Evolutionary conservation across 163 green algal genomes (phyloP), one percentile per base, ranked within the genome.

Genomic region (Coccomyxa subellipsoidea): DNA sequence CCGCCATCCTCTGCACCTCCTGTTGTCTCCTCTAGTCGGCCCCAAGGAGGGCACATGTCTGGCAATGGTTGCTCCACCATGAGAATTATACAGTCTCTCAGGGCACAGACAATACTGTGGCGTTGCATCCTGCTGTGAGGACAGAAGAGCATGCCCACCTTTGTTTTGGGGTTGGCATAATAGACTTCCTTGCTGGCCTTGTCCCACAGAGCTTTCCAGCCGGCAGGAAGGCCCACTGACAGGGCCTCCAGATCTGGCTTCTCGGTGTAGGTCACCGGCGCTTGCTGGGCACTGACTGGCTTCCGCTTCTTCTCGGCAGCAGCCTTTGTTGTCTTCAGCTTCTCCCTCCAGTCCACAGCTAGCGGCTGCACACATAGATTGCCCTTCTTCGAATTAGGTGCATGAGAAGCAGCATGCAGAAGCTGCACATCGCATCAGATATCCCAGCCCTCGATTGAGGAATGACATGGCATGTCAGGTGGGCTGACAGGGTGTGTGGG

Each of bases 131-230:
- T 59, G 47, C 47, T 59, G 47, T 27, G 47, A 18, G 47, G 47
- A 18, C 21, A 7, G 4, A 59, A 27, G 15, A 18, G 47, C 34
- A 38, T 40, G 27, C 70, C 70, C 73, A 93, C 91, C 91, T 92
- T 91, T 3, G 91, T 93, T 4, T 77, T 78, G 0, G 90, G 80
- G 76, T 96, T 94, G 29, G 89, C 92, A 81, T 93, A 96, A 78
- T 95, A 96, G 9, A 94, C 87, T 21, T 87, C 82, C 29, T 81
- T 80, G 4, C 66, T 85, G 29, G n/a, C 54, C 77, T 90, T 90
- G 75, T 96, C 92, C 89, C 84, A 92, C 86, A 94, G 92, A 2
- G 90, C 90, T 23, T 80, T 72, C 92, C 92, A 96, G 29, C 90
- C 91, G 0, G 71, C 0, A 0, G 91, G 91, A 66, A 96, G 88